phyloP scores from a whole-genome alignment of 2,329 filamentous ascomycete genomes.

The Dactylellina parvicollis region DNA sequence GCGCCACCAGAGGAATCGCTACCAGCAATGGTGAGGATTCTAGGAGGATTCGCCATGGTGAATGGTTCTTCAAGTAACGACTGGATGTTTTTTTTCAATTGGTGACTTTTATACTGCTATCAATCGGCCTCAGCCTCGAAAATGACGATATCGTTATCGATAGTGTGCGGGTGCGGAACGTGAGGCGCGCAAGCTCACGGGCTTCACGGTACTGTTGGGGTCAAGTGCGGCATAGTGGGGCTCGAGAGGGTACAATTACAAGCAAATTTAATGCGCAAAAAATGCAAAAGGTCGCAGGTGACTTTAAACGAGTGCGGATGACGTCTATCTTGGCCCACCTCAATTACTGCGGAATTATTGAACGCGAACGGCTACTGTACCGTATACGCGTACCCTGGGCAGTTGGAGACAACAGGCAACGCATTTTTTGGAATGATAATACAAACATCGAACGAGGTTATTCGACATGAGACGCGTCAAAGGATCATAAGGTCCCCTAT shows the following conservation, averaged over 20 bases:
- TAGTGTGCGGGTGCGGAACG: neutral
- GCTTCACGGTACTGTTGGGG: neutral
- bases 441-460: no score
- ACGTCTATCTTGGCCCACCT: constrained; percentile 10
- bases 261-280: neutral
- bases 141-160: constrained; percentile 8
- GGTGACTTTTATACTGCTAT: no score
- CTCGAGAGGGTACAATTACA: neutral
- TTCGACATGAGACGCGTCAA: no score
- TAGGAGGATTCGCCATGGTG: constrained; percentile 57
- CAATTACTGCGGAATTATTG: no score
- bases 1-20: constrained; percentile 92
- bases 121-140: neutral
- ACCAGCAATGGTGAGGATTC: constrained; percentile 83
- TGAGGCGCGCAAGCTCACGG: neutral
- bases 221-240: neutral
- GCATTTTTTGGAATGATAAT: no score
- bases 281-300: neutral
- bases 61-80: no score
- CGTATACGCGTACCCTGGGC: no score
- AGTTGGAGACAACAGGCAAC: no score
- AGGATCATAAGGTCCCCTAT: no score
- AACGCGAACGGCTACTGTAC: no score
- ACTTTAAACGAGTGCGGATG: neutral
- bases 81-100: no score